Evolutionary conservation across 202 grass and related monocot species (phyloP), one percentile per base, ranked within the genome.

Genomic region (Brachypodium distachyon): DNA sequence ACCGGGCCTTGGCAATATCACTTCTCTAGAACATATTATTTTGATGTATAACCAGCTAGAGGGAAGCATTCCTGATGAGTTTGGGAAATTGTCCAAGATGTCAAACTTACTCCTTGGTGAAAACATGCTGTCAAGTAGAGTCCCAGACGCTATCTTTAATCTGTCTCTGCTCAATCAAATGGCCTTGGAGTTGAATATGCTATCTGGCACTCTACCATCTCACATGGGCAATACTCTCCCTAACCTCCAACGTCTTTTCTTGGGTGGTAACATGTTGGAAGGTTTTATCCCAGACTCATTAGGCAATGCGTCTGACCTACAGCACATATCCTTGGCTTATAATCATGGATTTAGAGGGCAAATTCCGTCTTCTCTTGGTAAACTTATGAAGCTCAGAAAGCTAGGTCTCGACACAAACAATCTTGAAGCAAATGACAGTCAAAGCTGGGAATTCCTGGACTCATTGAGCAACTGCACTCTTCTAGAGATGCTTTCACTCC

Each of bases 201-300:
- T 89, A 2, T 19, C 14, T 3, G 65, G 72, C n/a, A 21, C 18
- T 1, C 67, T 89, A 14, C 70, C 77, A 21, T 29, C 36, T 3
- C 8, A 77, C 7, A 73, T 84, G 0, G 87, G 87, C 27, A 22
- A 85, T 10, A 22, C 77, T 64, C 73, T 89, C 27, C 82, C 77
- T 3, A 77, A 85, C 19, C 65, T 89, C 11, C 13, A 1, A 1
- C 3, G 1, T 7, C 48, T 88, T 17, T 3, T 5, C 1, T 7
- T 77, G 44, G 51, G 25, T 36, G 2, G 4, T 7, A 88, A 88
- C 13, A 67, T 66, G 81, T 33, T 88, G 21, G 76, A 80, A 43
- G 76, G 86, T 27, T 19, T n/a, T 0, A 76, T 88, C 43, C 86
- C 86, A 5, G 4, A 21, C 11, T 88, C 86, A 8, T 14, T 88